phyloP scores from a whole-genome alignment of 73 alveolate species.

The Urostyla sp. region DNA sequence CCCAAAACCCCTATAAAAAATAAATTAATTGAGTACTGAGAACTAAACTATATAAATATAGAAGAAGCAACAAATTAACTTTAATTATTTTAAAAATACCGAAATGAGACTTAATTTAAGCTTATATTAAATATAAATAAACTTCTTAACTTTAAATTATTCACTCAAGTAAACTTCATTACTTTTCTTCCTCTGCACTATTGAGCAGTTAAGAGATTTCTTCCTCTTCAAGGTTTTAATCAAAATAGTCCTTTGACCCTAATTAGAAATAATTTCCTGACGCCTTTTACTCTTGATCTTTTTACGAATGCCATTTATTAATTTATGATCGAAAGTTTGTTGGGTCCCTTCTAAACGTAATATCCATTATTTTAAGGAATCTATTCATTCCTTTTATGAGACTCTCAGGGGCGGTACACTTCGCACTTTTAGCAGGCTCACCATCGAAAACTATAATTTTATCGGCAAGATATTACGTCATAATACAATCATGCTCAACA shows the following conservation, averaged over 20 bases:
- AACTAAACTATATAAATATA: too few species aligned
- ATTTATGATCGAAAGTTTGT: constrained; percentile 65
- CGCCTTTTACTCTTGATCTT: constrained; percentile 83
- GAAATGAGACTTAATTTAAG: too few species aligned
- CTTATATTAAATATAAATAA: too few species aligned
- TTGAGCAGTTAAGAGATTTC: too few species aligned
- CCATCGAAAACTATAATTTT: constrained; percentile 84
- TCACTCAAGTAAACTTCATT: too few species aligned
- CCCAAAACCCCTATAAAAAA: too few species aligned
- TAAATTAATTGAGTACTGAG: too few species aligned
- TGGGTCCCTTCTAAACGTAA: constrained; percentile 94
- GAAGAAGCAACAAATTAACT: too few species aligned
- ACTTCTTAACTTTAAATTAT: too few species aligned
- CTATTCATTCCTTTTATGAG: constrained; percentile 92
- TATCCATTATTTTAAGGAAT: constrained; percentile 85
- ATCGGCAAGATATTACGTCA: constrained; percentile 92
- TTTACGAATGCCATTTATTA: constrained; percentile 19
- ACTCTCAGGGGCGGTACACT: constrained; percentile 84
- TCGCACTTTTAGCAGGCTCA: constrained; percentile 81
- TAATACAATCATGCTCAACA: constrained; percentile 77
- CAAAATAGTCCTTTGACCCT: too few species aligned
- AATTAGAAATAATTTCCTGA: constrained; percentile 84
- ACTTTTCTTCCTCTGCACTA: constrained; percentile 11
- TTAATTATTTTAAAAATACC: too few species aligned
- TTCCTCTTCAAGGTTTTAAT: constrained; percentile 32